Base-by-base conservation (phyloP, 2,329 filamentous ascomycete genomes). In the Fusarium clavum region DNA sequence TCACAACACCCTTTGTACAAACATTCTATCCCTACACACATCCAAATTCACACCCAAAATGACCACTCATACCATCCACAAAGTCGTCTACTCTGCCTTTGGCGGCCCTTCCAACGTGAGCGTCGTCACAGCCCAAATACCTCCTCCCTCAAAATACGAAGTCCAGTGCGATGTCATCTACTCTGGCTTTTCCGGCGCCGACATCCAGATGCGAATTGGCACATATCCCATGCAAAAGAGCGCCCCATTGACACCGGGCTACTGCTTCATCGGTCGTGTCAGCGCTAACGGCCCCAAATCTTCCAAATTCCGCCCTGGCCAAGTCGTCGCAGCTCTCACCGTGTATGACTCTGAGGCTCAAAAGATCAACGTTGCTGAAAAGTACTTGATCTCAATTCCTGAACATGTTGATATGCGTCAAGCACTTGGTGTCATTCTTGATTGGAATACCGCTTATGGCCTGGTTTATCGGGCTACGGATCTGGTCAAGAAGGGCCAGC, bases 171-270 rank as follows among this genome's bases (percentile, higher is more conserved):
- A 81, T 52, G 81, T 85, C 61, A 72, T 84, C 57, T 85, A 85
- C 75, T 73, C 83, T 5, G 82, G 82, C 52, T 85, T 86, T 76
- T 79, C 79, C 2, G 84, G 84, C 38, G 75, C 79, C 62, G 84
- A 86, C 70, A 79, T 85, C 73, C 81, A 82, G 66, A 86, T 86
- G 84, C 81, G 84, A 24, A 75, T 80, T 22, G 84, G 84, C 58
- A 69, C 66, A n/a, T 86, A 86, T 65, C 83, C 83, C 2, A 67
- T 82, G 58, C 83, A 85, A 67, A 80, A 72, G 55, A 75, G 77
- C 13, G 81, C 84, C 1, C 84, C 84, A 4, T 72, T 87, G 3
- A 85, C 82, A 0, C 84, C 84, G 0, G 84, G 85, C 48, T 86
- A 86, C 76, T 82, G 78, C 69, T 80, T 84, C 30, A 78, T 83